These are phyloP conservation scores for Pleurotus giganteus DNA, from an alignment of 768 basidiomycete genomes.

Conservation along the genomic window DNA sequence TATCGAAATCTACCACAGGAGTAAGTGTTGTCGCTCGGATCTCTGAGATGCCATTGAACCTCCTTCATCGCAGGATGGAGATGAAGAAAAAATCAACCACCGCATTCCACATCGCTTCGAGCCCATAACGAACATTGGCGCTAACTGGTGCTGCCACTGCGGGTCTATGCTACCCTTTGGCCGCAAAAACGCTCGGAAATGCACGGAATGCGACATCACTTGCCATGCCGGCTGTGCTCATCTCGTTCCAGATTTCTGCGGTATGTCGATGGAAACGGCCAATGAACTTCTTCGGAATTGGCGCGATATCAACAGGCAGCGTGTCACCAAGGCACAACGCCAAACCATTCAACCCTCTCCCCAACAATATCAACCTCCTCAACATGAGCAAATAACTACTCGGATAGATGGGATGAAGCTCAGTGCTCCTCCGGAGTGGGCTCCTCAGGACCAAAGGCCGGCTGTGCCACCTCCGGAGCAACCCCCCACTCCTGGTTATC, in stretches of 20 bases:
- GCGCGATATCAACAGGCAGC: constrained; percentile 83
- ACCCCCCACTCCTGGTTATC: background rate
- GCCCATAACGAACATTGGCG: constrained; percentile 92
- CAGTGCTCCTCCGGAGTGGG: constrained; percentile 34
- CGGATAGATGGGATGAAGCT: constrained; percentile 48
- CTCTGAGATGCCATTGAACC: background rate
- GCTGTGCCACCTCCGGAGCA: constrained; percentile 23
- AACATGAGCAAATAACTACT: constrained; percentile 19
- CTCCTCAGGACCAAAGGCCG: constrained; percentile 33
- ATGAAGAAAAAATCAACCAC: constrained; percentile 99
- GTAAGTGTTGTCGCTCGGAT: constrained; percentile 44
- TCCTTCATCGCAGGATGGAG: constrained; percentile 65
- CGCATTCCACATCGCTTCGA: constrained; percentile 99
- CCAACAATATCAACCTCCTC: constrained; percentile 29
- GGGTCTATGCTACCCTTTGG: constrained; percentile 97
- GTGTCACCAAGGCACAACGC: constrained; percentile 46
- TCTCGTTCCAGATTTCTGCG: constrained; percentile 98
- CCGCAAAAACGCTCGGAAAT: constrained; percentile 94
- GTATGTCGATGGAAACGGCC: constrained; percentile 99
- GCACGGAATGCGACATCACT: constrained; percentile 94
- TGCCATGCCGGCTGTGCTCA: constrained; percentile 98
- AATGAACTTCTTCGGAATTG: constrained; percentile 89
- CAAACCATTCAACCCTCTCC: constrained; percentile 29
- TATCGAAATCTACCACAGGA: constrained; percentile 93
- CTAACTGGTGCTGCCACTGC: constrained; percentile 99